Conservation (phyloP, 2,329 filamentous ascomycete genomes). For the Ramichloridium luteum region DNA sequence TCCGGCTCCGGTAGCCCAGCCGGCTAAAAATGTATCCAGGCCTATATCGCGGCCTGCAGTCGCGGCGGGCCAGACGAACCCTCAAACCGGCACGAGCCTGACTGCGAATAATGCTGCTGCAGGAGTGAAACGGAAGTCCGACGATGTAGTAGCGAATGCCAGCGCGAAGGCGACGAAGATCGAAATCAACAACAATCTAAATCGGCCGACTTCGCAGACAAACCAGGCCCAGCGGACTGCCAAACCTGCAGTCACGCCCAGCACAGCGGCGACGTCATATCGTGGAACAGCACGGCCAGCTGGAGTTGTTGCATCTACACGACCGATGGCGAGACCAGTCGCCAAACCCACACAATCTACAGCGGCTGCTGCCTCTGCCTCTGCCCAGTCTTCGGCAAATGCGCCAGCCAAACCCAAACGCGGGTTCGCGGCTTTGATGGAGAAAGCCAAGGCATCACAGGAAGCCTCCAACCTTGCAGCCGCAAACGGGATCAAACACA, state of each 20-base stretch:
- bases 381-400: conserved; percentile 10
- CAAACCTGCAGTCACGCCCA: conserved; percentile 7
- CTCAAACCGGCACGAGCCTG: conserved; percentile 12
- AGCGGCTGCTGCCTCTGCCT: conserved; percentile 5
- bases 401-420: conserved; percentile 42
- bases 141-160: conserved; percentile 25
- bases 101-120: conserved; percentile 17
- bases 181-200: conserved; percentile 20
- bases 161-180: conserved; percentile 23
- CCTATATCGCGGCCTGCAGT: conserved; percentile 8
- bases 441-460: conserved; percentile 56
- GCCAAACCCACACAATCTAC: conserved; percentile 4
- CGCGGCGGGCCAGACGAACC: conserved; percentile 8
- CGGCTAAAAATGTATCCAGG: conserved; percentile 10
- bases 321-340: conserved; percentile 3
- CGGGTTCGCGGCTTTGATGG: conserved; percentile 62
- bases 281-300: conserved; percentile 10
- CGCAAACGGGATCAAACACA: conserved; percentile 62
- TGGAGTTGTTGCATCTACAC: conserved; percentile 3
- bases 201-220: too few species aligned
- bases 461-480: conserved; percentile 43
- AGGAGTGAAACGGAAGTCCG: conserved; percentile 25
- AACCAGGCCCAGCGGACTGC: too few species aligned
- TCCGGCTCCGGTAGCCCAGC: conserved; percentile 10
- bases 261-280: too few species aligned